Evolutionary conservation across 257 asterid species (phyloP).

Genomic region (Gentiana dahurica): DNA sequence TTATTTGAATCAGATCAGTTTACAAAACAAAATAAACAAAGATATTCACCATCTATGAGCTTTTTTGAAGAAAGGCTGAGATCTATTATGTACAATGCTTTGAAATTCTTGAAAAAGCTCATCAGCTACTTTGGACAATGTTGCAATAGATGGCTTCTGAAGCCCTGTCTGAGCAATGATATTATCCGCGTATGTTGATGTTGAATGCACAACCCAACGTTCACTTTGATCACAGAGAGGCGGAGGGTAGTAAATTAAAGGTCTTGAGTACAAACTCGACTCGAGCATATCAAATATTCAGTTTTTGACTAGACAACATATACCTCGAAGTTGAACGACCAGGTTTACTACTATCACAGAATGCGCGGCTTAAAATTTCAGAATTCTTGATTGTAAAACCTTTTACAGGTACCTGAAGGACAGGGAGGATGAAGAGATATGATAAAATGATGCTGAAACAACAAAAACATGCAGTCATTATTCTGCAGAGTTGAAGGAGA

Average conservation of each 20-base stretch:
- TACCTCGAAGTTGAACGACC: conserved; percentile 62
- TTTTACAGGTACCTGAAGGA: conserved; percentile 59
- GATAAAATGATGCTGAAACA: not conserved
- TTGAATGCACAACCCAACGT: conserved; percentile 90
- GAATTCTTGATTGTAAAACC: conserved; percentile 70
- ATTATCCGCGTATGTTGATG: conserved; percentile 47
- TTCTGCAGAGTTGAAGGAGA: conserved; percentile 1
- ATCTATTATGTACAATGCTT: conserved; percentile 39
- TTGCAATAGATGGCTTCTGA: conserved; percentile 50
- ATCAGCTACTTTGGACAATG: conserved; percentile 56
- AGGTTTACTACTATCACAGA: conserved; percentile 82
- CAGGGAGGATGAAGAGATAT: conserved; percentile 2
- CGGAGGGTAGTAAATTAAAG: not conserved
- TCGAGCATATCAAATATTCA: too few relatives aligned
- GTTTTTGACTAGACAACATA: not conserved
- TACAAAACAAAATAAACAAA: too few relatives aligned
- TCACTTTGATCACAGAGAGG: conserved; percentile 30
- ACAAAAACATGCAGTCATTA: not conserved
- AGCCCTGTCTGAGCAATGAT: conserved; percentile 62
- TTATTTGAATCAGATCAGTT: too few relatives aligned
- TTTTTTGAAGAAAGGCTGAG: conserved; percentile 61
- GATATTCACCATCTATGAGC: conserved; percentile 81
- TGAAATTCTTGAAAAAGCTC: conserved; percentile 63
- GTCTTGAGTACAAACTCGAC: too few relatives aligned
- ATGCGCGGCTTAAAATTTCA: conserved; percentile 57